Percentiles rank a stretch among this genome's conserved stretches.
Evolutionary conservation across 2,329 filamentous ascomycete genomes (phyloP).

Genomic region (Fusarium tricinctum): DNA sequence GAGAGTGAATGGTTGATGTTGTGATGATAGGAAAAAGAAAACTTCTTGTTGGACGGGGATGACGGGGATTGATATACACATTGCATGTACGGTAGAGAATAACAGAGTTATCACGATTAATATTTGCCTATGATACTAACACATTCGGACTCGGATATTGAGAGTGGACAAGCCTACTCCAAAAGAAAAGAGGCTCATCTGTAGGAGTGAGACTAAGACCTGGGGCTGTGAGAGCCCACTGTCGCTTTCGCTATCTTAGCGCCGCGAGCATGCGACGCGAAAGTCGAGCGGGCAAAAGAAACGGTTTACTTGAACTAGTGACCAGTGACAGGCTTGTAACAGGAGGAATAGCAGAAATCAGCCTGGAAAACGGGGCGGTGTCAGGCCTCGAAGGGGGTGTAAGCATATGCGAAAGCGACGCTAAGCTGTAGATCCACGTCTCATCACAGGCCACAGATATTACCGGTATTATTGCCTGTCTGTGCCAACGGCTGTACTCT

Average conservation of each 20-base stretch:
- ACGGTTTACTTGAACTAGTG: not conserved
- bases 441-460: not conserved
- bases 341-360: slow-evolving; percentile 15
- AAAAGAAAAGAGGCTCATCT: slow-evolving; percentile 26
- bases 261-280: slow-evolving; percentile 4
- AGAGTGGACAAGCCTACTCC: slow-evolving; percentile 3
- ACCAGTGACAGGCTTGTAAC: not conserved
- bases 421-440: slow-evolving; percentile 3
- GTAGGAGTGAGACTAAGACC: not conserved
- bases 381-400: not conserved
- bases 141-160: slow-evolving; percentile 28
- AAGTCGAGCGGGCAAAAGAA: not conserved
- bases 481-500: not conserved
- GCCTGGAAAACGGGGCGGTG: slow-evolving; percentile 36
- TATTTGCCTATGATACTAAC: slow-evolving; percentile 2
- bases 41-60: slow-evolving; percentile 16
- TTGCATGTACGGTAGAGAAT: not conserved
- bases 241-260: slow-evolving; percentile 28
- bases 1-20: slow-evolving; percentile 17
- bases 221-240: not conserved
- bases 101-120: not conserved
- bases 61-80: slow-evolving; percentile 34
- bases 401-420: slow-evolving; percentile 9
- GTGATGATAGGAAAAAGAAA: slow-evolving; percentile 22
- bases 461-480: not conserved